Base-by-base conservation (phyloP, 2,329 filamentous ascomycete species). In the Trichoderma sp. region DNA sequence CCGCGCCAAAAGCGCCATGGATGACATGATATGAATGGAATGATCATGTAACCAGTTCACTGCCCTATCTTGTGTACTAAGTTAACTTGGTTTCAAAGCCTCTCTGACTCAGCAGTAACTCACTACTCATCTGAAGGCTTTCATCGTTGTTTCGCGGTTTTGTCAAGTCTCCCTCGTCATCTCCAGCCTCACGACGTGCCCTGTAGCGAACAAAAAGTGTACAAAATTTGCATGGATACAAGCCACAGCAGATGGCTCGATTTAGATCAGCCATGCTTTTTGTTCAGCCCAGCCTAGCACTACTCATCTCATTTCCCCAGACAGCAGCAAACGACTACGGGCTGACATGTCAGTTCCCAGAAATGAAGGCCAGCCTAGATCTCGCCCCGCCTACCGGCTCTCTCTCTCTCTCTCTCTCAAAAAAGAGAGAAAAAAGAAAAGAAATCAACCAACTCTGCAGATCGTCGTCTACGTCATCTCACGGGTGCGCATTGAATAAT, bases 341-440 rank as follows among this genome's bases (percentile, higher is more conserved):
- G 52, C 61, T 64, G 61, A 64, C 50, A 64, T 56, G 61, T 64
- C 61, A 64, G 61, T 61, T 61, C 27, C 42, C 58, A 61, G 58
- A 61, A 61, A 61, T 61, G 42, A 61, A 34, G 58, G 15, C 39
- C 58, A 17, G 42, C 53, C 42, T 50, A 53, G 61, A 64, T 64
- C 50, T 54, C 13, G 50, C 61, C 61, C 61, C 61, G 61, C 61
- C 52, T 64, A 37, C 37, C 61, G 25, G 48, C 48, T 52, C 35
- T 54, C n/a, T n/a, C n/a, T n/a, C n/a, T n/a, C n/a, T n/a, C n/a
- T n/a, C n/a, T n/a, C n/a, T n/a, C n/a, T n/a, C n/a, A n/a, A n/a
- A n/a, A n/a, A n/a, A n/a, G n/a, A n/a, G n/a, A n/a, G n/a, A n/a
- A n/a, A n/a, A n/a, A n/a, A 27, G 57, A 27, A 45, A 17, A 22